Percentiles rank a stretch among this genome's conserved stretches.
These are phyloP conservation scores for Hyphopichia wangnamkhiaoensis DNA, from an alignment of 1,139 yeast species.

Conservation along the genomic window DNA sequence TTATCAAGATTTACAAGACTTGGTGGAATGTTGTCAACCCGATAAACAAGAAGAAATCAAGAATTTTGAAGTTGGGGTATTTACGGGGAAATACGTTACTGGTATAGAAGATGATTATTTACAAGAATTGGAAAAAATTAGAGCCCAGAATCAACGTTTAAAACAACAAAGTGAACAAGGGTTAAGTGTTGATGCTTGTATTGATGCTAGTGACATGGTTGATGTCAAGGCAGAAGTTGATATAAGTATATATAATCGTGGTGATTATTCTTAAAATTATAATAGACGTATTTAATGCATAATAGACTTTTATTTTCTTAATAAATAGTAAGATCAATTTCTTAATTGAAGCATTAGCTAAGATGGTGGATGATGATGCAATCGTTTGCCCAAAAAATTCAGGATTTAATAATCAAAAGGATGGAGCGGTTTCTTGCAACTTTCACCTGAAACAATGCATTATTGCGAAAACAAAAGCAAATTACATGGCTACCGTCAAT, in stretches of 20 bases:
- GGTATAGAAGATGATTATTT: constrained; percentile 86
- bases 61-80: constrained; percentile 93
- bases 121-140: constrained; percentile 75
- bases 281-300: too few species aligned
- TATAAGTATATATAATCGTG: constrained; percentile 84
- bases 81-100: constrained; percentile 90
- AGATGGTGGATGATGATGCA: too few species aligned
- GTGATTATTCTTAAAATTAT: constrained; percentile 53
- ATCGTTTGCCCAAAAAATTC: too few species aligned
- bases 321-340: too few species aligned
- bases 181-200: constrained; percentile 46
- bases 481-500: too few species aligned
- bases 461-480: too few species aligned
- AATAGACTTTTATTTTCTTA: too few species aligned
- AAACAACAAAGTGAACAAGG: constrained; percentile 44
- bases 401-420: too few species aligned
- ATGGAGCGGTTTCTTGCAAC: too few species aligned
- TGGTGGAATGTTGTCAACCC: constrained; percentile 74
- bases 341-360: too few species aligned
- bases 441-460: too few species aligned
- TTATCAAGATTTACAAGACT: constrained; percentile 82
- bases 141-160: constrained; percentile 76
- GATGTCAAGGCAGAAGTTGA: constrained; percentile 89
- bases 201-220: constrained; percentile 47
- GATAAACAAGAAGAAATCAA: constrained; percentile 52